Evolutionary conservation across 371 early-diverging fungal genomes (phyloP).

Genomic region (Mortierella sp.): DNA sequence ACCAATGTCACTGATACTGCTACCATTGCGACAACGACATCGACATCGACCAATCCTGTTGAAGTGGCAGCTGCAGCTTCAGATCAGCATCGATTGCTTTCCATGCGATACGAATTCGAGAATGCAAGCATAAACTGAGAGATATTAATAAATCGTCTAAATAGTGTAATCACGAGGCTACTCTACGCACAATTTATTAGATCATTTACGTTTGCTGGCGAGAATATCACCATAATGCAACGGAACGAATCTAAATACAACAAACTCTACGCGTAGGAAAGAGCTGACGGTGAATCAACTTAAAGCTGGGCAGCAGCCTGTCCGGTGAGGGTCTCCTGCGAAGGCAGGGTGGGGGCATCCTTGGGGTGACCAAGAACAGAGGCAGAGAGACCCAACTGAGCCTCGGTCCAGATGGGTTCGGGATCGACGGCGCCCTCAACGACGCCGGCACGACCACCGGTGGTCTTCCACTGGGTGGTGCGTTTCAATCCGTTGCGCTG

Average conservation of each 20-base stretch:
- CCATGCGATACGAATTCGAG: background rate
- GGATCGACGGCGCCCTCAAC: conserved; percentile 65
- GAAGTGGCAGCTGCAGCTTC: background rate
- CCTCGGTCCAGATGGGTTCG: conserved; percentile 75
- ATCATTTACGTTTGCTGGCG: too few species aligned
- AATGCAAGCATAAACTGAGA: background rate
- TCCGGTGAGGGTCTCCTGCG: background rate
- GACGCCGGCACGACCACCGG: conserved; percentile 93
- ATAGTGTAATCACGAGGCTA: too few species aligned
- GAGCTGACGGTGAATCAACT: too few species aligned
- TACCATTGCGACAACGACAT: background rate
- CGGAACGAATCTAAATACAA: too few species aligned
- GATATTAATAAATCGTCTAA: too few species aligned
- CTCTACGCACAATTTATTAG: too few species aligned
- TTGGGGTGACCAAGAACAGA: conserved; percentile 21
- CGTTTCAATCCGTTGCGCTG: conserved; percentile 84
- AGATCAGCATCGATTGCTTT: background rate
- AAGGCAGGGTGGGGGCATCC: background rate
- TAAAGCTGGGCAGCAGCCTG: conserved; percentile 30
- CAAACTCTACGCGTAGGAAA: too few species aligned
- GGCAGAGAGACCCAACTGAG: conserved; percentile 62
- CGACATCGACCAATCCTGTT: too few species aligned
- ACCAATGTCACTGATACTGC: background rate
- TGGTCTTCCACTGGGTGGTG: conserved; percentile 86
- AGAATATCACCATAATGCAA: too few species aligned